Evolutionary conservation across 768 basidiomycete species (phyloP).

Genomic region (Russula abietina): DNA sequence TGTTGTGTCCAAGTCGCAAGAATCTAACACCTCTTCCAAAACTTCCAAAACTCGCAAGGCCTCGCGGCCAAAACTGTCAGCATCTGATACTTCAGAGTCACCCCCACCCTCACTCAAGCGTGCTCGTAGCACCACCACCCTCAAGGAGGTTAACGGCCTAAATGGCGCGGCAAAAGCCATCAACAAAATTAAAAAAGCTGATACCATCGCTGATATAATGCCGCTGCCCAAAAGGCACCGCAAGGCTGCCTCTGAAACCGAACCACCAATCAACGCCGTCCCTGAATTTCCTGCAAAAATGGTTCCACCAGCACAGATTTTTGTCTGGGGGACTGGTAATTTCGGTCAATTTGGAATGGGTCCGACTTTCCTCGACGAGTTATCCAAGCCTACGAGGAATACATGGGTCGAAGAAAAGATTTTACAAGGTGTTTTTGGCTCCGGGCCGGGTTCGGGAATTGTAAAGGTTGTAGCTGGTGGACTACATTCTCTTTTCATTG

Average conservation of each 20-base stretch:
- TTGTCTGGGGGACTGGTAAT: slow-evolving; percentile 88
- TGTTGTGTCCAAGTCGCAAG: background rate
- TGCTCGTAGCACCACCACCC: slow-evolving; percentile 12
- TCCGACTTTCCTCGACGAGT: slow-evolving; percentile 61
- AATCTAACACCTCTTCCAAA: background rate
- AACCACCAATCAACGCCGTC: slow-evolving; percentile 45
- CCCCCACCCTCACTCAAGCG: slow-evolving; percentile 21
- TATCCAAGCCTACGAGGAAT: slow-evolving; percentile 71
- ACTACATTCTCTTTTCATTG: slow-evolving; percentile 82
- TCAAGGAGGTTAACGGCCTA: slow-evolving; percentile 17
- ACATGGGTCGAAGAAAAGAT: slow-evolving; percentile 73
- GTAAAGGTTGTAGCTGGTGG: slow-evolving; percentile 80
- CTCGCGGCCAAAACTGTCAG: slow-evolving; percentile 7
- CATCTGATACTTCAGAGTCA: slow-evolving; percentile 20
- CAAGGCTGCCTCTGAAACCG: slow-evolving; percentile 14
- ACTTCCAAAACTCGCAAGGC: background rate
- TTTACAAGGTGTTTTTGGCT: slow-evolving; percentile 62
- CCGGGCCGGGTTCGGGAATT: slow-evolving; percentile 61
- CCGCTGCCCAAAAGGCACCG: slow-evolving; percentile 4
- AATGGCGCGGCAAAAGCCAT: slow-evolving; percentile 8
- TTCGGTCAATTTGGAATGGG: slow-evolving; percentile 96
- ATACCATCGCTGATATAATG: background rate
- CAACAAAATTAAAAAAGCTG: slow-evolving; percentile 8
- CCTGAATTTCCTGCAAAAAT: slow-evolving; percentile 50
- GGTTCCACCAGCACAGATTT: slow-evolving; percentile 66